Base-by-base conservation (phyloP, 305 asterid genomes). In the Fraxinus sp. region DNA sequence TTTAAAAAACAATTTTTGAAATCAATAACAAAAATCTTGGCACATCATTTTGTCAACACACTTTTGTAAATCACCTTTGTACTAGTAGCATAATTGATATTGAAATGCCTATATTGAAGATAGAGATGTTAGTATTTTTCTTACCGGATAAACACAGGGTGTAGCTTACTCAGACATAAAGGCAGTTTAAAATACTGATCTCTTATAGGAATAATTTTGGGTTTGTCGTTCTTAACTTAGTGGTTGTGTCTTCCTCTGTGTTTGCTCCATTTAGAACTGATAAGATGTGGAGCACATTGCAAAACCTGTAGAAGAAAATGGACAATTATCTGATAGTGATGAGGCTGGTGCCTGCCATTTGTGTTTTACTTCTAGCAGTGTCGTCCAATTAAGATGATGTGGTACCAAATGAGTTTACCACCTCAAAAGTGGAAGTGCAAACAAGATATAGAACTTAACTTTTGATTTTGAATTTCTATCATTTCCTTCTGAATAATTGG, bases 401-500 rank as follows among this genome's bases (percentile, higher is more conserved):
- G 26, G 32, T 59, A 59, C 14, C 36, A 49, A 49, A 49, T 44
- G 52, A 44, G 52, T 44, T 44, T 44, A 44, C 20, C 28, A n/a
- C 52, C 52, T 44, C 52, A 57, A 66, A 26, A 3, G 13, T 26
- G 6, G 35, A 22, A 24, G 33, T 66, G 73, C n/a, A 24, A 66
- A 66, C 36, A 9, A 8, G 7, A 66, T 66, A 66, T 26, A 26
- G 35, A 66, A 66, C 35, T 24, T 7, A 22, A 64, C 4, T 7
- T 64, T 3, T 66, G 35, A 26, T 26, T 66, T 18, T 24, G 36
- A 36, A 66, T 26, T 66, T 66, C 10, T 26, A 11, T 74, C 5
- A 30, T 74, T 85, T 81, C 72, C 68, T 13, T 37, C 41, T 74
- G 79, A 79, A 83, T 57, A 44, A 78, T 80, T 30, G 2, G 26